Conservation (phyloP, 345 rosid species). For the Erodium maritimum region DNA sequence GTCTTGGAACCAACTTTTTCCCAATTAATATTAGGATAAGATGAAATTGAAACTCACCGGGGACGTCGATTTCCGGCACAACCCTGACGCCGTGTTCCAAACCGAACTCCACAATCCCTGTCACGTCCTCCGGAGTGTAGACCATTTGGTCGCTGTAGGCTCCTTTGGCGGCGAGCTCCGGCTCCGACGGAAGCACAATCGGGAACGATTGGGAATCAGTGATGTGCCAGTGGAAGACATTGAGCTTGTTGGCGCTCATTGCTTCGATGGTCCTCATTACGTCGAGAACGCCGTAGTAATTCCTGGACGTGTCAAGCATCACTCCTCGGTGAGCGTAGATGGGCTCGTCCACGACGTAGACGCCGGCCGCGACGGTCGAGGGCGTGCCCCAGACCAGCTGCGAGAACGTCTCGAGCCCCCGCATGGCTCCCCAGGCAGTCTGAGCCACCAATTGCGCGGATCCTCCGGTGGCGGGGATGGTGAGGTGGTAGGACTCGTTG, state of each 20-base stretch:
- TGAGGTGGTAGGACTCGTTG: conserved; percentile 57
- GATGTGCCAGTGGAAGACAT: conserved; percentile 89
- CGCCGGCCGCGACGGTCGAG: conserved; percentile 29
- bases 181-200: conserved; percentile 61
- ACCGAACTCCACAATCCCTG: conserved; percentile 45
- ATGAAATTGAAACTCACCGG: conserved; percentile 65
- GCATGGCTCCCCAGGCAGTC: conserved; percentile 79
- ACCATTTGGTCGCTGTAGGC: conserved; percentile 52
- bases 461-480: conserved; percentile 24
- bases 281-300: conserved; percentile 56
- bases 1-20: too few relatives aligned
- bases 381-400: conserved; percentile 70
- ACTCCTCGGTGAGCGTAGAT: conserved; percentile 61
- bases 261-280: conserved; percentile 51
- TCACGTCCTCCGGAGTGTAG: conserved; percentile 49
- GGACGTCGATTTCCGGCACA: conserved; percentile 74
- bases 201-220: conserved; percentile 87
- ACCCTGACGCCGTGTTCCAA: conserved; percentile 73
- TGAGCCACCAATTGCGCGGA: conserved; percentile 32
- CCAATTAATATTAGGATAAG: too few relatives aligned
- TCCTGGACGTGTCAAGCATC: conserved; percentile 71
- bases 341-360: conserved; percentile 45
- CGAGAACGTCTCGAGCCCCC: conserved; percentile 80
- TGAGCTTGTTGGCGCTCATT: conserved; percentile 72
- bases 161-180: conserved; percentile 58